Evolutionary conservation across 768 basidiomycete species (phyloP).

Genomic region (Lactarius hengduanensis): DNA sequence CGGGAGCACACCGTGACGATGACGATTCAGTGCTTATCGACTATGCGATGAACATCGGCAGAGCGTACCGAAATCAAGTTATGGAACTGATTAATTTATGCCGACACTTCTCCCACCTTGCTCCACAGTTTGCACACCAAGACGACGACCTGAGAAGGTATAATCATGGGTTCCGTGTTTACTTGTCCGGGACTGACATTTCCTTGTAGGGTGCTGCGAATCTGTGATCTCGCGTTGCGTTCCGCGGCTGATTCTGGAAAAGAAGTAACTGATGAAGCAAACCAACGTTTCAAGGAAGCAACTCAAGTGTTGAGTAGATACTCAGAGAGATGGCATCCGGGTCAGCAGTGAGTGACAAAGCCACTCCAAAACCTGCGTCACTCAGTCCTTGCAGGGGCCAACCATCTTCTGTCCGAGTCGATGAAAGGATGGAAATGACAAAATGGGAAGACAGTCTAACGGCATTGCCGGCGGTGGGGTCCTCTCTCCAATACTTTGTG

Average conservation of each 20-base stretch:
- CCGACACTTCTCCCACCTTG: background rate
- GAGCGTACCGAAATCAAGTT: background rate
- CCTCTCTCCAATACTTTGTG: too few species aligned
- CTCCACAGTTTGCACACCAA: background rate
- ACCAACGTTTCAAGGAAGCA: background rate
- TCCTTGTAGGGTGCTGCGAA: background rate
- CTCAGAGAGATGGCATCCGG: background rate
- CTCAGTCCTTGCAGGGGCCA: too few species aligned
- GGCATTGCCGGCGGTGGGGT: too few species aligned
- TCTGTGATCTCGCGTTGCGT: background rate
- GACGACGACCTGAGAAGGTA: background rate
- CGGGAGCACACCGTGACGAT: background rate
- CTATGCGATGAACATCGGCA: background rate
- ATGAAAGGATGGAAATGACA: background rate
- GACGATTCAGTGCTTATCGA: background rate
- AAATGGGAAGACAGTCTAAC: background rate
- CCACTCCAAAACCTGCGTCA: too few species aligned
- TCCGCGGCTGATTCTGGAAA: background rate
- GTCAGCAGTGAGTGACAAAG: background rate
- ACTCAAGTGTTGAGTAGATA: background rate
- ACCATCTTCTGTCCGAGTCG: background rate
- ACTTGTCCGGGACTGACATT: background rate
- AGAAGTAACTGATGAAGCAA: background rate
- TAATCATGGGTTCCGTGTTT: background rate
- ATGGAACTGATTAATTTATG: conserved; percentile 5